Base-by-base conservation (phyloP, 208 protist species). In the Porcisia hertigi region DNA sequence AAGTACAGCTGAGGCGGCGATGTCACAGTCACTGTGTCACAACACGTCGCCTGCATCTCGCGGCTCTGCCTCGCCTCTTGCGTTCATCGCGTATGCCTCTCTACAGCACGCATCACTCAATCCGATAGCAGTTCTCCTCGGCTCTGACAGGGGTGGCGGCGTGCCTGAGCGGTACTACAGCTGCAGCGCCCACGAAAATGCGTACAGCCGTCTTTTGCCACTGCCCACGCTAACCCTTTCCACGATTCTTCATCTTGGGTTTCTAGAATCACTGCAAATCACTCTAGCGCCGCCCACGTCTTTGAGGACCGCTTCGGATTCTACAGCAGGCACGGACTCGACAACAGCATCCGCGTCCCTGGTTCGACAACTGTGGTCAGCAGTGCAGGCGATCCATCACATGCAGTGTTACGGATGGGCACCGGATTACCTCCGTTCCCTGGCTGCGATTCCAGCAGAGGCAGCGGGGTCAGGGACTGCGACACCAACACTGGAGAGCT, bases 191-290 rank as follows among this genome's bases (percentile, higher is more conserved):
- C 14, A 41, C 34, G 59, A 1, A 60, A 11, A 64, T 72, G 8
- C 63, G 49, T n/a, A 49, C 47, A 25, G 34, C 5, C 9, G 34
- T 54, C 7, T 2, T 0, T 34, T 43, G 20, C 67, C 58, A 16
- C 47, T 47, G 36, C 41, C 36, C 2, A 45, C 70, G 8, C 62
- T 80, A 39, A 70, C 45, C 41, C 70, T 81, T 6, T 55, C 62
- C 9, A 76, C 71, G 2, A 54, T 76, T 12, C 62, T 81, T 16
- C 77, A 81, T 62, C 49, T 81, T 1, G 69, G 77, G 11, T 58
- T 81, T 3, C 43, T 45, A 20, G 58, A 65, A 1, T 45, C 66
- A n/a, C 47, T 81, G 45, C 49, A 43, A 20, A 54, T 59, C 12
- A 12, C 54, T 20, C 23, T 25, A 59, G 52, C 11, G 2, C 34